Conservation (phyloP, 768 basidiomycete species). For the Naganishia randhawae region DNA sequence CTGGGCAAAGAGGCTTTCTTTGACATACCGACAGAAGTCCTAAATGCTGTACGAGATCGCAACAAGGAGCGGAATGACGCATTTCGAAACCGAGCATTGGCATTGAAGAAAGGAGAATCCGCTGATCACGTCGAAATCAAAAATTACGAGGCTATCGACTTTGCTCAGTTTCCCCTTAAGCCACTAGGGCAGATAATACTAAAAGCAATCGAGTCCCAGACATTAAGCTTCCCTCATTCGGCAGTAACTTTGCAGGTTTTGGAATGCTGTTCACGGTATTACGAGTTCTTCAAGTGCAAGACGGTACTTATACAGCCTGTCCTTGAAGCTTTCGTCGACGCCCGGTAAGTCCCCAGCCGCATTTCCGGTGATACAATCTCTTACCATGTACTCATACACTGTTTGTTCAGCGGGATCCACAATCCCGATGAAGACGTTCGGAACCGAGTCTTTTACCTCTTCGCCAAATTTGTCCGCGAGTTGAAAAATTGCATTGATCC, state of each 20-base stretch:
- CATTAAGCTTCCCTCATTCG: conserved; percentile 76
- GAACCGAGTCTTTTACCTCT: conserved; percentile 82
- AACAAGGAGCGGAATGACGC: conserved; percentile 67
- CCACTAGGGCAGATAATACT: conserved; percentile 84
- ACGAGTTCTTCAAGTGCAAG: conserved; percentile 92
- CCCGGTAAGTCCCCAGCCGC: conserved; percentile 67
- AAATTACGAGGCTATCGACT: conserved; percentile 39
- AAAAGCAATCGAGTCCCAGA: conserved; percentile 74
- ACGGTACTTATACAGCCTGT: conserved; percentile 82
- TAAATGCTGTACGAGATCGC: conserved; percentile 59
- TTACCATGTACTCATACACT: background rate
- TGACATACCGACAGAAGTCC: conserved; percentile 65
- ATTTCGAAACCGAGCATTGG: conserved; percentile 34
- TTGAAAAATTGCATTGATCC: conserved; percentile 69
- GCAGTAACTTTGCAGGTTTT: conserved; percentile 86
- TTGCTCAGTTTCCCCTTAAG: conserved; percentile 67
- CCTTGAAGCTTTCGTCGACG: conserved; percentile 80
- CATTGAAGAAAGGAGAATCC: conserved; percentile 17
- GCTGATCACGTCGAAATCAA: conserved; percentile 7
- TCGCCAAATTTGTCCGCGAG: conserved; percentile 86
- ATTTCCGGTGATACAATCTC: background rate
- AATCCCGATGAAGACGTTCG: conserved; percentile 66
- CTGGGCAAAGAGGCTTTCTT: conserved; percentile 86
- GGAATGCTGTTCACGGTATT: conserved; percentile 84
- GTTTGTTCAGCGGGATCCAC: conserved; percentile 70